These are phyloP conservation scores for Dipteronia sinensis DNA, from an alignment of 345 rosid genomes.

Conservation along the genomic window DNA sequence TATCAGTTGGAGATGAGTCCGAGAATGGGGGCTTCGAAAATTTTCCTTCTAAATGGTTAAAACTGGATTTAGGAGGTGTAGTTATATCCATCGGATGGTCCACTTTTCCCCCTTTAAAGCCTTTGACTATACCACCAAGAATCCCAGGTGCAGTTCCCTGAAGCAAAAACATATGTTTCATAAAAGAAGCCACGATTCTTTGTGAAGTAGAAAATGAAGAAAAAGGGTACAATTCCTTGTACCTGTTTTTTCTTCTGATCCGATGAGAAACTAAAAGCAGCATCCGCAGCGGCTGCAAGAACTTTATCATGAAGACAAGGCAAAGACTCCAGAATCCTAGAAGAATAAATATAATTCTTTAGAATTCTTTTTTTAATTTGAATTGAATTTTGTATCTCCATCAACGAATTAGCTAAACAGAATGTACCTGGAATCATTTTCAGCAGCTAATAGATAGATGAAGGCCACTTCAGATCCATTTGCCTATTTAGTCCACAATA, in stretches of 20 bases:
- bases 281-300: constrained; percentile 49
- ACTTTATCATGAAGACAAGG: constrained; percentile 56
- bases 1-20: constrained; percentile 24
- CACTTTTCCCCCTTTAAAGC: constrained; percentile 40
- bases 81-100: constrained; percentile 19
- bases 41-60: constrained; percentile 37
- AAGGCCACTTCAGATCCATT: constrained; percentile 57
- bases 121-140: constrained; percentile 48
- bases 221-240: constrained; percentile 5
- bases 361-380: constrained; percentile 5
- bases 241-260: constrained; percentile 48
- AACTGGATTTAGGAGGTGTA: constrained; percentile 26
- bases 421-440: constrained; percentile 42
- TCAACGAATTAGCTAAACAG: constrained; percentile 7
- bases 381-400: neutral
- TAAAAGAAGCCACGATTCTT: constrained; percentile 20
- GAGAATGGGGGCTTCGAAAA: constrained; percentile 39
- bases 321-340: constrained; percentile 51
- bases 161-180: constrained; percentile 17
- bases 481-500: constrained; percentile 31
- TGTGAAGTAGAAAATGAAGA: neutral
- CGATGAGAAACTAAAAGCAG: constrained; percentile 38
- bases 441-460: constrained; percentile 42
- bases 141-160: constrained; percentile 45
- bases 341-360: constrained; percentile 16